Base-by-base conservation (phyloP, 208 protist species). In the Acanthamoeba royreba region DNA sequence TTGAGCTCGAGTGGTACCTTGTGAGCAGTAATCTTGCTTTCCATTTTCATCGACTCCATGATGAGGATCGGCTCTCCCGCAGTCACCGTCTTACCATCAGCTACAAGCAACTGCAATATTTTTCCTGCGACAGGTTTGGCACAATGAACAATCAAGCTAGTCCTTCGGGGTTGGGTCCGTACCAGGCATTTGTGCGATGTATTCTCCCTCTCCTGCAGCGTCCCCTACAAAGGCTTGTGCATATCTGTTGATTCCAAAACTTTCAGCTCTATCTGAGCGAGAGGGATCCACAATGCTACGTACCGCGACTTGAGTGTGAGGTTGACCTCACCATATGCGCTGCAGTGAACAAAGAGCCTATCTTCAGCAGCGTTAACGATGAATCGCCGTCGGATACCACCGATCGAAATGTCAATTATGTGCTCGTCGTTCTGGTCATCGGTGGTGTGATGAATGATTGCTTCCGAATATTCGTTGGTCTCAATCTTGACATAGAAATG, bases 11-110 rank as follows among this genome's bases (percentile, higher is more conserved):
- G 58, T 11, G 22, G 13, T 1, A 69, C 61, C 61, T 74, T 74
- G 61, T 85, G 74, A 15, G 74, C 74, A 22, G 43, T 15, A 13
- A 85, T 53, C 74, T 85, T 85, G 74, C 74, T 85, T 43, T 98
- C 97, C 98, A 99, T 99, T 96, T 99, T 99, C 98, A 99, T 99
- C 2, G 98, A 98, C 94, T 99, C 98, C 85, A 99, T 94, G 2
- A 98, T 96, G 52, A 99, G 72, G 13, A 99, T 66, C 49, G 97
- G 66, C 47, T 98, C 90, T 35, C 98, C 98, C n/a, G 95, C 95
- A 55, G 93, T 95, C 8, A 99, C 98, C 4, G 38, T 45, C 31
- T 98, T 94, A 25, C 99, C 98, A 45, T 93, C 95, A 8, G 86
- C 33, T 7, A 98, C 98, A n/a, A 95, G 55, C 5, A 99, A 93